A percentile compares a stretch with the other conserved stretches of the same genome.
Conservation (phyloP, 1,284 basidiomycete genomes). For the Gymnopus androsaceus region DNA sequence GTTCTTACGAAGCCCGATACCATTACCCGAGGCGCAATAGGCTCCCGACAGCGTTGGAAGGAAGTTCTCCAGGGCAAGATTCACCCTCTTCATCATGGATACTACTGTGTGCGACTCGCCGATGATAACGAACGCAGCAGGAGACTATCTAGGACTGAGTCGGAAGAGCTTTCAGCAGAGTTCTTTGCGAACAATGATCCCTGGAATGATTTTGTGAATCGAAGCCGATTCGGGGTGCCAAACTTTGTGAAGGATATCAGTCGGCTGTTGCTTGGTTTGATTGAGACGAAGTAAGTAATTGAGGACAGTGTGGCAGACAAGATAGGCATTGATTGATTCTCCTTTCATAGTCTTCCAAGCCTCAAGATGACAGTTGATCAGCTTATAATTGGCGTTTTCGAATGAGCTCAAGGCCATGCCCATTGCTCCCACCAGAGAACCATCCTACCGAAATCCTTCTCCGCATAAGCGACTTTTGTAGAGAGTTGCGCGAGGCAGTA, state of each 20-base stretch:
- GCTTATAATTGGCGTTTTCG: slow-evolving; percentile 37
- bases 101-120: slow-evolving; percentile 68
- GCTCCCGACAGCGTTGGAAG: slow-evolving; percentile 47
- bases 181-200: slow-evolving; percentile 54
- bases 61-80: slow-evolving; percentile 44
- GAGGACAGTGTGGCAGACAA: background rate
- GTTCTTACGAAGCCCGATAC: slow-evolving; percentile 69
- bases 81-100: slow-evolving; percentile 55
- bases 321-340: background rate
- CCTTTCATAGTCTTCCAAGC: slow-evolving; percentile 47
- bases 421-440: slow-evolving; percentile 37
- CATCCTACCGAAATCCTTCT: slow-evolving; percentile 47
- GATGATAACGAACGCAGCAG: slow-evolving; percentile 54
- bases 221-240: slow-evolving; percentile 53
- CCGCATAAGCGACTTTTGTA: slow-evolving; percentile 47
- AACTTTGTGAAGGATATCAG: slow-evolving; percentile 58
- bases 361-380: slow-evolving; percentile 37
- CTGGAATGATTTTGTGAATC: slow-evolving; percentile 49
- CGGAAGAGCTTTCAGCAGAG: slow-evolving; percentile 39
- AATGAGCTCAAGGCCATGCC: slow-evolving; percentile 46
- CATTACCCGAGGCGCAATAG: slow-evolving; percentile 46
- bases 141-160: slow-evolving; percentile 36
- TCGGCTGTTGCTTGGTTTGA: slow-evolving; percentile 48
- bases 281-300: slow-evolving; percentile 50
- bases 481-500: slow-evolving; percentile 37